These are phyloP conservation scores for Beauveria australis DNA, from an alignment of 2,329 filamentous ascomycete genomes.

Conservation along the genomic window DNA sequence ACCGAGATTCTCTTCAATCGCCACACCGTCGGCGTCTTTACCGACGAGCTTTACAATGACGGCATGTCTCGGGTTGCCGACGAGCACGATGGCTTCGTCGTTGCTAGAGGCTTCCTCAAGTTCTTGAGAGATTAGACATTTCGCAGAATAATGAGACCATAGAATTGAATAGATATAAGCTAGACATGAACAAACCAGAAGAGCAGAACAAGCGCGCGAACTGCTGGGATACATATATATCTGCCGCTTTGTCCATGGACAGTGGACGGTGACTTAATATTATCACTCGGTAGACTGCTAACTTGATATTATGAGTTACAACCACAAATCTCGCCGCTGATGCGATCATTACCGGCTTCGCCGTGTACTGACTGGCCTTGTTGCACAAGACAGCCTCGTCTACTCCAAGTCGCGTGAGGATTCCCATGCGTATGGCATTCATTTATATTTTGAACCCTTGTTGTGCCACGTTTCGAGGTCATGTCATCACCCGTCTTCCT, in stretches of 20 bases:
- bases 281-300: not conserved
- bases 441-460: no score
- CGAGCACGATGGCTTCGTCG: conserved; percentile 70
- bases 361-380: no score
- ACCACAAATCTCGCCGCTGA: no score
- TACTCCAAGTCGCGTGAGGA: no score
- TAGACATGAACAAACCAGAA: not conserved
- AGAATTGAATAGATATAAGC: no score
- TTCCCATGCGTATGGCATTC: no score
- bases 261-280: not conserved
- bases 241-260: not conserved
- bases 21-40: conserved; percentile 59
- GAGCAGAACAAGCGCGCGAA: not conserved
- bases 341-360: no score
- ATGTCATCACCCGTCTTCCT: no score
- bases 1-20: conserved; percentile 58
- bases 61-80: conserved; percentile 57
- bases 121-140: conserved; percentile 54
- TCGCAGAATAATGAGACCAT: not conserved
- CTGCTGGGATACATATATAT: not conserved
- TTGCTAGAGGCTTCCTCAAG: conserved; percentile 65
- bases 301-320: not conserved
- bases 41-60: conserved; percentile 59
- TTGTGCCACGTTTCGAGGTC: no score
- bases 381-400: not conserved